Percentiles rank a stretch among this genome's conserved stretches.
phyloP scores from a whole-genome alignment of 352 stramenopile species.

The Pythium myriotylum region DNA sequence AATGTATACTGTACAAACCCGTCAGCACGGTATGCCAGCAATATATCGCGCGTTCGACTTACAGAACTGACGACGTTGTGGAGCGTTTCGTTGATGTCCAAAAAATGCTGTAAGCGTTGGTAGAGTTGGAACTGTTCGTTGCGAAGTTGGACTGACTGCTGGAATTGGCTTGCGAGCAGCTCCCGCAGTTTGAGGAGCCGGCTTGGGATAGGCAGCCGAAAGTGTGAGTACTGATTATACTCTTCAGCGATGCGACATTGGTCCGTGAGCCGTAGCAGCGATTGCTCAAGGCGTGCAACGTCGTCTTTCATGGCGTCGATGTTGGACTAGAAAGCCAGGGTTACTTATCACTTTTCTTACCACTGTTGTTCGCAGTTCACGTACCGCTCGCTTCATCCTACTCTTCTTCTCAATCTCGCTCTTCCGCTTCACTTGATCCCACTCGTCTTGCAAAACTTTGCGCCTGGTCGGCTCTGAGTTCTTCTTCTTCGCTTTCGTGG shows the following conservation, averaged over 20 bases:
- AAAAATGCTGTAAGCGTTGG: conserved; percentile 18
- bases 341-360: too few relatives aligned
- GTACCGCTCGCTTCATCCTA: conserved; percentile 14
- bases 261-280: conserved; percentile 1
- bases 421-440: conserved; percentile 15
- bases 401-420: conserved; percentile 27
- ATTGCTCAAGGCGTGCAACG: conserved; percentile 14
- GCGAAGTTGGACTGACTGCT: not conserved
- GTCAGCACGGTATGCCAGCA: too few relatives aligned
- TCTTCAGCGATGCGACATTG: not conserved
- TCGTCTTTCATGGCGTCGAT: conserved; percentile 16
- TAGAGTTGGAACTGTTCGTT: conserved; percentile 19
- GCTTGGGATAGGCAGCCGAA: not conserved
- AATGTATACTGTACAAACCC: not conserved
- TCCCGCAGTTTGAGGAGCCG: conserved; percentile 10
- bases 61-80: conserved; percentile 19
- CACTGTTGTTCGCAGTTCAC: not conserved
- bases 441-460: not conserved
- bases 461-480: not conserved
- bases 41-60: not conserved
- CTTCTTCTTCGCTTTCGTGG: not conserved
- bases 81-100: conserved; percentile 19
- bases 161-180: conserved; percentile 10
- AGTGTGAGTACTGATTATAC: not conserved
- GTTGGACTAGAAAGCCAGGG: too few relatives aligned